Percentiles rank a stretch among this genome's conserved stretches.
These are phyloP conservation scores for Populus alba DNA, from an alignment of 345 rosid genomes.

Conservation along the genomic window DNA sequence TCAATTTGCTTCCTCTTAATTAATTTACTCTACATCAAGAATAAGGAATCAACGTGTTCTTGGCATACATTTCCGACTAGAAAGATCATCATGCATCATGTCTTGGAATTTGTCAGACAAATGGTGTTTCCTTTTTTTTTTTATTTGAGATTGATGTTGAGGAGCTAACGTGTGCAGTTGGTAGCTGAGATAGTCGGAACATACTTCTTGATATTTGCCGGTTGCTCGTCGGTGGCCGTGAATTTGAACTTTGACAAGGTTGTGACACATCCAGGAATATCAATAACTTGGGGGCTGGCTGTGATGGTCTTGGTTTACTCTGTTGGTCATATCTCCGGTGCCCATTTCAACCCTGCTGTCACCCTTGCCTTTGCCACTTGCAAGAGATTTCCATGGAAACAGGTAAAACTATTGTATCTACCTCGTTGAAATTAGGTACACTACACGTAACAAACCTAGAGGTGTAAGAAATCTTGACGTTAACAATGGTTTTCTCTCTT, in stretches of 20 bases:
- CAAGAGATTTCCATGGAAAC: conserved; percentile 78
- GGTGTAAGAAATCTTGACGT: background rate
- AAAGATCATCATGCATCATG: background rate
- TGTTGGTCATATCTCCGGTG: conserved; percentile 93
- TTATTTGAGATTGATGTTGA: background rate
- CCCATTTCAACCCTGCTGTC: conserved; percentile 95
- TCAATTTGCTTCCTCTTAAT: background rate
- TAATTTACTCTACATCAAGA: background rate
- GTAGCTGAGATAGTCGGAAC: conserved; percentile 81
- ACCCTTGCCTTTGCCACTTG: conserved; percentile 85
- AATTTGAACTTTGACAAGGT: conserved; percentile 56
- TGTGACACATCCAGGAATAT: conserved; percentile 70
- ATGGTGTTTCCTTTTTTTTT: background rate
- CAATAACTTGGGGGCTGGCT: conserved; percentile 84
- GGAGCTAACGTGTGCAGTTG: conserved; percentile 36
- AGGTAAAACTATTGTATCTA: conserved; percentile 31
- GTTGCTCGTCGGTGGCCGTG: conserved; percentile 75
- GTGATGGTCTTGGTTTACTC: conserved; percentile 84
- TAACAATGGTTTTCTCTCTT: background rate
- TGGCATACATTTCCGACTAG: background rate
- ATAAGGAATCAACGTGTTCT: background rate
- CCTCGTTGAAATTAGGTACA: background rate
- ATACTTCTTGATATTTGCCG: conserved; percentile 86
- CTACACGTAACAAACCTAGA: background rate
- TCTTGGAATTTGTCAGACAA: background rate